Percentiles rank a stretch among this genome's conserved stretches.
These are phyloP conservation scores for Debaryomyces singareniensis DNA, from an alignment of 1,139 yeast genomes.

Conservation along the genomic window DNA sequence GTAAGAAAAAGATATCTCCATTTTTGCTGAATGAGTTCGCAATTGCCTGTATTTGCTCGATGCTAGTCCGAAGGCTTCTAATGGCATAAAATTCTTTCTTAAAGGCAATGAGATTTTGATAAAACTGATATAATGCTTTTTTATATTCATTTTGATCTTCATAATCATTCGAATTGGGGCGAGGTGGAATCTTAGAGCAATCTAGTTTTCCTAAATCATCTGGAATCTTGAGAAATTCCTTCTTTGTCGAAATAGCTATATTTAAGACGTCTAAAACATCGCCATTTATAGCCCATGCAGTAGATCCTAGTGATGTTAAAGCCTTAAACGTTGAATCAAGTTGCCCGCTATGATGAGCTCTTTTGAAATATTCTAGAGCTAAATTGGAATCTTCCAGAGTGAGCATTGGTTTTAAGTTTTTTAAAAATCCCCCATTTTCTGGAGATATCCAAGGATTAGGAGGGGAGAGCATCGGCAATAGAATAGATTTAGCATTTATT, in stretches of 20 bases:
- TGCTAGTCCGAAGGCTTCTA: conserved; percentile 16
- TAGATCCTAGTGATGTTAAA: conserved; percentile 22
- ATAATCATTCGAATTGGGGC: conserved; percentile 7
- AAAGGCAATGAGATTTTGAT: conserved; percentile 2
- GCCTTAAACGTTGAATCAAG: conserved; percentile 24
- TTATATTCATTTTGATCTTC: conserved; percentile 3
- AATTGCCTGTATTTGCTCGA: conserved; percentile 15
- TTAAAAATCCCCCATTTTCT: conserved; percentile 29
- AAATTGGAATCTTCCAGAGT: conserved; percentile 13
- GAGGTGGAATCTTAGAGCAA: background rate
- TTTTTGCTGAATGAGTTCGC: conserved; percentile 23
- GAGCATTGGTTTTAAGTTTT: conserved; percentile 20
- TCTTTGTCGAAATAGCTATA: conserved; percentile 12
- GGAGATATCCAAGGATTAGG: conserved; percentile 35
- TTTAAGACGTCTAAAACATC: conserved; percentile 18
- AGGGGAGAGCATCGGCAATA: conserved; percentile 34
- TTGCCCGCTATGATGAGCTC: conserved; percentile 28
- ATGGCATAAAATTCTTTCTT: conserved; percentile 11
- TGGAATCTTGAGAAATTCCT: conserved; percentile 28
- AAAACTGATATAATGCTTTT: conserved; percentile 4
- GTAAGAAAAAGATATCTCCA: conserved; percentile 35
- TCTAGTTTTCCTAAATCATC: conserved; percentile 8
- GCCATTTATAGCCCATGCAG: conserved; percentile 34
- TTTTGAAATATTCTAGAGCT: conserved; percentile 16
- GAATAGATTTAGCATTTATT: conserved; percentile 12